Evolutionary conservation across 164 flowering plant genomes (phyloP), one percentile per base, ranked within the genome.

Genomic region (grape (Vitis vinifera)): DNA sequence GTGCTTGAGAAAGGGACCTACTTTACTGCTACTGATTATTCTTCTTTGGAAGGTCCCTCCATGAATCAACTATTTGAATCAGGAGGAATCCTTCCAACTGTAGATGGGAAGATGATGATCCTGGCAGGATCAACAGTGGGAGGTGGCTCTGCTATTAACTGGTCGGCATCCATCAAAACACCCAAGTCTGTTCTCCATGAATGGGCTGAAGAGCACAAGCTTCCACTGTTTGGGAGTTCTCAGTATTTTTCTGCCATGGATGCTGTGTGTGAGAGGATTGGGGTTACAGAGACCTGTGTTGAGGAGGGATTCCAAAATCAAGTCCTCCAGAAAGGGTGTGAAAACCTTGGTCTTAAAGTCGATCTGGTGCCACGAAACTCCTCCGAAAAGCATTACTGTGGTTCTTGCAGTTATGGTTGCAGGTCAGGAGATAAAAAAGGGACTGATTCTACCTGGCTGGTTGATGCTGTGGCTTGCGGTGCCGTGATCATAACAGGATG

Each of bases 51-150:
- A 72, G 91, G 87, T 8, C 93, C 91, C 44, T 79, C 93, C 15
- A 2, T 78, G 65, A 59, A 72, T 13, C 73, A 87, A 63, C 65
- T 87, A n/a, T 90, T 87, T 59, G 92, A 90, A 71, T 13, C 69
- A 7, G 91, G 92, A 8, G 95, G 87, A 10, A 12, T 82, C 10
- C 19, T 84, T 5, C 13, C 89, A 6, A 65, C 82, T 10, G 2
- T 47, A 6, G 82, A 84, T 62, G 87, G 78, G 17, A 72, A 78
- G 6, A 8, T 77, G 58, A 17, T 78, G 75, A 63, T 88, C 9
- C n/a, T 77, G 10, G 91, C 95, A 1, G 95, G 95, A 17, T 78
- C 95, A 65, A 82, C 89, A 0, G 90, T 90, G 0, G 95, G 95
- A 15, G 95, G 95, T 11, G 95, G 95, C 5, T 83, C 93, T 11